A percentile compares a stretch with the other conserved stretches of the same genome.
phyloP scores from a whole-genome alignment of 2,329 filamentous ascomycete species.

The Coniochaeta hoffmannii region DNA sequence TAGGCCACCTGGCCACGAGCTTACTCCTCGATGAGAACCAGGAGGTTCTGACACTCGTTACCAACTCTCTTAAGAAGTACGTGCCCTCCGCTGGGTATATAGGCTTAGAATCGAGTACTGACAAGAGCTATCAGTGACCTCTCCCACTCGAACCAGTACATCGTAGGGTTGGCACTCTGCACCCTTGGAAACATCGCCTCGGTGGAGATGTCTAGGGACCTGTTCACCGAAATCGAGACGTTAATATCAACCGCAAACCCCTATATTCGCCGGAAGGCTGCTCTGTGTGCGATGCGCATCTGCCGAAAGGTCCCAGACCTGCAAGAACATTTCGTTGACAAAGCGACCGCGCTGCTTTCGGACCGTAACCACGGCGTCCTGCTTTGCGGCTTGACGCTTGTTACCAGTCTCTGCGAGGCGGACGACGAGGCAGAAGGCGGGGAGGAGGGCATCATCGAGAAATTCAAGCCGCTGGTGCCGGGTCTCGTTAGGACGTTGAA shows the following conservation, averaged over 20 bases:
- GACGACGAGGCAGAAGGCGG: constrained; percentile 79
- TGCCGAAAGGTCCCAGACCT: constrained; percentile 96
- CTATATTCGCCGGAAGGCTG: constrained; percentile 96
- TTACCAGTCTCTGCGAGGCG: constrained; percentile 87
- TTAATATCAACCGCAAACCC: constrained; percentile 90
- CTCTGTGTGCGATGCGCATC: constrained; percentile 98
- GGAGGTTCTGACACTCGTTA: constrained; percentile 93
- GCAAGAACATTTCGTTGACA: constrained; percentile 95
- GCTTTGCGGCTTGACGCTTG: constrained; percentile 83
- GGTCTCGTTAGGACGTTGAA: constrained; percentile 86
- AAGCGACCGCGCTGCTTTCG: constrained; percentile 77
- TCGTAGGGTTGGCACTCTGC: constrained; percentile 91
- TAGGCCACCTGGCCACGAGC: constrained; percentile 95
- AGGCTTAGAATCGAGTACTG: constrained; percentile 18
- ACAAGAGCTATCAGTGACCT: constrained; percentile 60
- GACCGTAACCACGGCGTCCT: constrained; percentile 95
- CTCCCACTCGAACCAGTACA: constrained; percentile 96
- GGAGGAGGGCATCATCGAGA: constrained; percentile 84
- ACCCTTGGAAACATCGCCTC: constrained; percentile 97
- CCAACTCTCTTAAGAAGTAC: constrained; percentile 96
- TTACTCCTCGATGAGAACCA: constrained; percentile 95
- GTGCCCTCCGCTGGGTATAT: constrained; percentile 13
- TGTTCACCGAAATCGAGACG: constrained; percentile 92
- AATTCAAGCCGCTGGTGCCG: constrained; percentile 81
- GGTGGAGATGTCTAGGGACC: constrained; percentile 94